Evolutionary conservation across 176 grass and related monocot genomes (phyloP).

Genomic region (Saccharum spontaneum): DNA sequence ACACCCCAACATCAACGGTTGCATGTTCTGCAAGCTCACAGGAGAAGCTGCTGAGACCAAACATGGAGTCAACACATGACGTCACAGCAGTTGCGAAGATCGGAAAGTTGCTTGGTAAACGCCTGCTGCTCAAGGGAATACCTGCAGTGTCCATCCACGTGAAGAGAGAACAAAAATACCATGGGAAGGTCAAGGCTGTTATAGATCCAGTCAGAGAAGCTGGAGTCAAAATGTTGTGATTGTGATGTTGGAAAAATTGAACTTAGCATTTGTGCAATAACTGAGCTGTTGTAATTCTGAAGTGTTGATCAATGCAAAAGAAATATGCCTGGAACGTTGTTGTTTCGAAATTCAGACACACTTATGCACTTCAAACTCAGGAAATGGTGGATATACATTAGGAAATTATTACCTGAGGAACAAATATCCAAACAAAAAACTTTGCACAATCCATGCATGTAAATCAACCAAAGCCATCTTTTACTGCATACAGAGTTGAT

Average conservation of each 20-base stretch:
- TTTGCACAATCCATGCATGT: not conserved
- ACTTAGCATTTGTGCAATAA: not conserved
- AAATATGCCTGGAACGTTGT: not conserved
- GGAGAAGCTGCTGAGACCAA: constrained; percentile 69
- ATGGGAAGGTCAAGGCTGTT: constrained; percentile 80
- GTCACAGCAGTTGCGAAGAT: constrained; percentile 71
- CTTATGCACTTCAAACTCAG: no score
- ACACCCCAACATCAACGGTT: constrained; percentile 57
- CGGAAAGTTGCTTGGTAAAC: constrained; percentile 75
- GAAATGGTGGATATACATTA: not conserved
- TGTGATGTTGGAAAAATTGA: constrained; percentile 24
- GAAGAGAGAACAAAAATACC: constrained; percentile 78
- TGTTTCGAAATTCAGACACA: not conserved
- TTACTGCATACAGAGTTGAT: not conserved
- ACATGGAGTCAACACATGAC: constrained; percentile 66
- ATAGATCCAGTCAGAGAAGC: constrained; percentile 72
- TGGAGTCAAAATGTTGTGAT: constrained; percentile 75
- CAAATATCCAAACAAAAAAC: no score
- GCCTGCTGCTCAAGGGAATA: constrained; percentile 70
- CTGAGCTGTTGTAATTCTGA: constrained; percentile 18
- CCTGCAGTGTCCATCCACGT: constrained; percentile 77
- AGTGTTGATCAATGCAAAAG: not conserved
- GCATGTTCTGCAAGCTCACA: constrained; percentile 73
- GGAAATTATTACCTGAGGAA: no score
- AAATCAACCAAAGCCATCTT: not conserved